Conservation (phyloP, 352 stramenopile genomes). For the Blastocystis sp. region DNA sequence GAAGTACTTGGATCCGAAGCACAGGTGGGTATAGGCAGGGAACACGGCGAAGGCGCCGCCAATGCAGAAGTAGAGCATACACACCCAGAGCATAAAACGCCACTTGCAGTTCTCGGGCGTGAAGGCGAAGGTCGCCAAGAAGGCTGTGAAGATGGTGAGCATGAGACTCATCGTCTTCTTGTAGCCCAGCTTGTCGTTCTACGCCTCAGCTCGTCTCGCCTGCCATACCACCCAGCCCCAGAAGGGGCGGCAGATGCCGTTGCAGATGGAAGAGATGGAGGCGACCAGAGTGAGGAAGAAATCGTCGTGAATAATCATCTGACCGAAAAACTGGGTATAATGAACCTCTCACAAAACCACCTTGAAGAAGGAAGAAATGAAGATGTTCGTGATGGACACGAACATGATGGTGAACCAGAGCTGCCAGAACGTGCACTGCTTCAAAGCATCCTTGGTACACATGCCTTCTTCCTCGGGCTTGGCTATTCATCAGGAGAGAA, state of each 20-base stretch:
- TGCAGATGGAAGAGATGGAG: constrained; percentile 65
- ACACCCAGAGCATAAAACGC: constrained; percentile 65
- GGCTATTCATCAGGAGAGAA: neutral
- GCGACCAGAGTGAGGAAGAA: constrained; percentile 29
- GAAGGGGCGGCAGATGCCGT: constrained; percentile 59
- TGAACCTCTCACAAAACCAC: neutral
- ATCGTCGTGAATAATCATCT: constrained; percentile 59
- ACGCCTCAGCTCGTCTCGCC: neutral
- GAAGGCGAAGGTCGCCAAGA: constrained; percentile 52
- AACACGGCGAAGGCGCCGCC: constrained; percentile 58
- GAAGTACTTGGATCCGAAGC: constrained; percentile 62
- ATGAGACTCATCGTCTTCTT: constrained; percentile 65
- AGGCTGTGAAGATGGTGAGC: neutral
- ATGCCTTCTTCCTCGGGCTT: neutral
- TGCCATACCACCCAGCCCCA: constrained; percentile 50
- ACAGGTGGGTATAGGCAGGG: constrained; percentile 14
- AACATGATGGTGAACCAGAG: constrained; percentile 51
- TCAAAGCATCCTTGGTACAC: neutral
- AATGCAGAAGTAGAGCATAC: constrained; percentile 53
- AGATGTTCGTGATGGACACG: constrained; percentile 51
- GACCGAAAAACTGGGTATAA: constrained; percentile 55
- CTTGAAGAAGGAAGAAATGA: constrained; percentile 70
- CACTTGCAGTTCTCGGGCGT: neutral
- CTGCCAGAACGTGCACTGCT: constrained; percentile 60
- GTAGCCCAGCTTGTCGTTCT: constrained; percentile 63